Evolutionary conservation across 2,329 filamentous ascomycete genomes (phyloP).

Genomic region (Penicillium occitanis): DNA sequence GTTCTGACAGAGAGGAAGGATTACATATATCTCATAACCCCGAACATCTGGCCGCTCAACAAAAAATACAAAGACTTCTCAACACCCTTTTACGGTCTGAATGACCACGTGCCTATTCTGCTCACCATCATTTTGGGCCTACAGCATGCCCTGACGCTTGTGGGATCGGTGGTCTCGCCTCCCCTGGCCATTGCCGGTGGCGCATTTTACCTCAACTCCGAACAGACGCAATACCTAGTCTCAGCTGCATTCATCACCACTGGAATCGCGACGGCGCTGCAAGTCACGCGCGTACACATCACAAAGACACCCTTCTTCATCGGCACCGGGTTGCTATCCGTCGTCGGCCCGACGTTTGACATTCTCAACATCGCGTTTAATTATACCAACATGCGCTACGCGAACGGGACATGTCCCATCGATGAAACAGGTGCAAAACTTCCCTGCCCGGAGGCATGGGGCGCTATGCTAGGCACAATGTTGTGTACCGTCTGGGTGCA

Average conservation of each 20-base stretch:
- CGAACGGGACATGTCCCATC: slow-evolving; percentile 64
- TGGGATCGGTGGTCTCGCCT: slow-evolving; percentile 73
- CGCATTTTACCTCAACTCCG: slow-evolving; percentile 60
- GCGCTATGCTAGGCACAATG: slow-evolving; percentile 69
- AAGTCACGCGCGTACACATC: slow-evolving; percentile 76
- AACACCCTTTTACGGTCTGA: slow-evolving; percentile 82
- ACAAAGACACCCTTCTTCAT: slow-evolving; percentile 71
- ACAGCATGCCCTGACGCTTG: slow-evolving; percentile 76
- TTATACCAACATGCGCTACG: slow-evolving; percentile 71
- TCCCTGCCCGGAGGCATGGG: slow-evolving; percentile 75
- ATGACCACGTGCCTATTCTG: slow-evolving; percentile 74
- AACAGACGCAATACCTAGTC: slow-evolving; percentile 72
- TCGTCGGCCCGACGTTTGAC: slow-evolving; percentile 75
- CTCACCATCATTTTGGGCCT: slow-evolving; percentile 73
- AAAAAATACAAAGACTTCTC: slow-evolving; percentile 46
- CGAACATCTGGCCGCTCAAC: slow-evolving; percentile 55
- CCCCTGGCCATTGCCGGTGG: slow-evolving; percentile 68
- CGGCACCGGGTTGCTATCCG: slow-evolving; percentile 76
- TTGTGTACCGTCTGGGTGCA: slow-evolving; percentile 67
- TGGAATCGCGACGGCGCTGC: slow-evolving; percentile 70
- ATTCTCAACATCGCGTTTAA: slow-evolving; percentile 73
- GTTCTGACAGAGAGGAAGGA: slow-evolving; percentile 32
- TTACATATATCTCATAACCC: slow-evolving; percentile 56
- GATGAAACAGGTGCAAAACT: slow-evolving; percentile 63
- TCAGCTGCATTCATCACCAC: slow-evolving; percentile 77